These are phyloP conservation scores for Leishmania tropica DNA, from an alignment of 208 protist species.

Conservation along the genomic window DNA sequence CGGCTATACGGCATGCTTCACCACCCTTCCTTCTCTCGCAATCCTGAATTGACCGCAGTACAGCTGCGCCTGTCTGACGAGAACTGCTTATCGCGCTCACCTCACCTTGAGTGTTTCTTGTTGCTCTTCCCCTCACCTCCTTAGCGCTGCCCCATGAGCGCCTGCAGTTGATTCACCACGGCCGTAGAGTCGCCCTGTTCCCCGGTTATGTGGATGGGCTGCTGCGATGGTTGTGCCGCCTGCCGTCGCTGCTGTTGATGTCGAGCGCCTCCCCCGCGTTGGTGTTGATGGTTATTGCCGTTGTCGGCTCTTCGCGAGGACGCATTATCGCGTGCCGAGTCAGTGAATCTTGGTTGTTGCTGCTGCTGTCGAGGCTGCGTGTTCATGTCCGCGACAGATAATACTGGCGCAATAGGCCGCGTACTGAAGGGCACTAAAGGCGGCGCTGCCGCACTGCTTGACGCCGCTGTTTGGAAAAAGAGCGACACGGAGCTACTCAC, in stretches of 20 bases:
- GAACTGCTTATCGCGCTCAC: background rate
- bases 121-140: background rate
- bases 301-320: background rate
- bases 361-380: background rate
- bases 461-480: slow-evolving; percentile 19
- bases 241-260: background rate
- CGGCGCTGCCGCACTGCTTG: background rate
- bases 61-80: background rate
- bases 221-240: background rate
- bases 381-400: background rate
- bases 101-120: background rate
- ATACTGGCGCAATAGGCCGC: slow-evolving; percentile 13
- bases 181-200: slow-evolving; percentile 25
- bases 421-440: slow-evolving; percentile 32
- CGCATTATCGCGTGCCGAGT: background rate
- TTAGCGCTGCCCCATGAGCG: slow-evolving; percentile 15
- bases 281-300: background rate
- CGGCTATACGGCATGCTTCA: background rate
- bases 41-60: background rate
- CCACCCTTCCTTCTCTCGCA: too few species aligned
- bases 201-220: slow-evolving; percentile 25
- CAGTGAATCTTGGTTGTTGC: background rate
- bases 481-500: background rate
- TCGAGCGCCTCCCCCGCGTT: background rate
- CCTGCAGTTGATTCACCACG: slow-evolving; percentile 33